phyloP scores from a whole-genome alignment of 805 yeast species.

The Jamesozyma lodderae region DNA sequence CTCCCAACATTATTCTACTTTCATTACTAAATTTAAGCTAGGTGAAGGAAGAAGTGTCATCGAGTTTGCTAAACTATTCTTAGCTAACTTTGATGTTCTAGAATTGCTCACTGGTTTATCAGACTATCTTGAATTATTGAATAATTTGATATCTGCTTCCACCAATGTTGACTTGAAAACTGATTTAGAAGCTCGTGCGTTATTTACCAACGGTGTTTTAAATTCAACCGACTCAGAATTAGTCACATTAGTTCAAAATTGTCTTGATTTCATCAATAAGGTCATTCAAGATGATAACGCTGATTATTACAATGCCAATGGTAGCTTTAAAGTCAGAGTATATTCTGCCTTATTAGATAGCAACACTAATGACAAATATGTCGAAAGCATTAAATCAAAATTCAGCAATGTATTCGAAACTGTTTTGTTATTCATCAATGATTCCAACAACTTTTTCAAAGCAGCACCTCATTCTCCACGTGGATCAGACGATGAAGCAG shows the following conservation, averaged over 20 bases:
- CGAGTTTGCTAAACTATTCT: slow-evolving; percentile 64
- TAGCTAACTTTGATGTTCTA: slow-evolving; percentile 55
- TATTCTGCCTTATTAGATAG: slow-evolving; percentile 41
- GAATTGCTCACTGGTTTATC: slow-evolving; percentile 56
- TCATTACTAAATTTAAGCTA: slow-evolving; percentile 44
- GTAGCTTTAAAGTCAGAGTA: slow-evolving; percentile 45
- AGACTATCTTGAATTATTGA: slow-evolving; percentile 37
- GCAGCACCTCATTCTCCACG: background rate
- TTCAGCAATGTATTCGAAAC: slow-evolving; percentile 23
- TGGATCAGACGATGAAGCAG: slow-evolving; percentile 12
- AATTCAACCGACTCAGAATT: slow-evolving; percentile 43
- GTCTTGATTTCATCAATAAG: slow-evolving; percentile 50
- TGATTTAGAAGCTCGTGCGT: slow-evolving; percentile 41
- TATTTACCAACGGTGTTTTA: slow-evolving; percentile 55
- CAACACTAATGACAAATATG: slow-evolving; percentile 10
- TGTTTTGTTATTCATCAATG: slow-evolving; percentile 19
- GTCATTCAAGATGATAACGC: slow-evolving; percentile 35
- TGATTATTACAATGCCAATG: slow-evolving; percentile 19
- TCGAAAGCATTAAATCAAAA: slow-evolving; percentile 14
- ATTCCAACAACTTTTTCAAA: slow-evolving; percentile 3
- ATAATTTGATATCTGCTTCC: slow-evolving; percentile 31
- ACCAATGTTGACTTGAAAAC: slow-evolving; percentile 32
- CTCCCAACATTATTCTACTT: slow-evolving; percentile 64
- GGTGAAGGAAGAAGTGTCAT: slow-evolving; percentile 59
- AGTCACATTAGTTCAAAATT: slow-evolving; percentile 38